These are phyloP conservation scores for Aspergillus pseudoglaucus DNA, from an alignment of 2,329 filamentous ascomycete genomes.

Conservation along the genomic window DNA sequence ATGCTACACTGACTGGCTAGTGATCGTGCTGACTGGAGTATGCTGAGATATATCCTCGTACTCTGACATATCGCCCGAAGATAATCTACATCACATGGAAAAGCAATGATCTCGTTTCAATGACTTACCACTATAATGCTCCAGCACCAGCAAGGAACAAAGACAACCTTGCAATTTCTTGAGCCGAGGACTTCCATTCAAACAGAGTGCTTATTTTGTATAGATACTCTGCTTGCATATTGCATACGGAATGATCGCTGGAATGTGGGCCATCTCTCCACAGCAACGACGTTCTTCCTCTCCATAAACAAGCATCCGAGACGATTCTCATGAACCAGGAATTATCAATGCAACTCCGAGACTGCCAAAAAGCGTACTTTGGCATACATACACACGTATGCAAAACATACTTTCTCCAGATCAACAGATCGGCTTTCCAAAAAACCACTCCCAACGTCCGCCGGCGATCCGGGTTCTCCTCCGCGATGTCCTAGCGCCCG, in stretches of 20 bases:
- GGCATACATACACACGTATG: neutral
- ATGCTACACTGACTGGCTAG: neutral
- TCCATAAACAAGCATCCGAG: neutral
- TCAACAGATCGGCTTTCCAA: neutral
- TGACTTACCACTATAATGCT: neutral
- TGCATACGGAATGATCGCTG: neutral
- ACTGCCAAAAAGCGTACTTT: neutral
- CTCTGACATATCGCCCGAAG: neutral
- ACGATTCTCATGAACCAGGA: neutral
- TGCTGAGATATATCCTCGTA: too few relatives aligned
- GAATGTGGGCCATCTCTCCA: neutral
- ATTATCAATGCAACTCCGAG: neutral
- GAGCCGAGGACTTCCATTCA: too few relatives aligned
- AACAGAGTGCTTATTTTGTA: neutral
- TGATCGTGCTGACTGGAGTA: too few relatives aligned
- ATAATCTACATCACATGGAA: neutral
- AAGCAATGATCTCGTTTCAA: neutral
- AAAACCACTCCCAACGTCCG: constrained; percentile 6
- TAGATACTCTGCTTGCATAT: neutral
- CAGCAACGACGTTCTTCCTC: neutral
- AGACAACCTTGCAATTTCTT: neutral
- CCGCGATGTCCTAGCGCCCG: constrained; percentile 6
- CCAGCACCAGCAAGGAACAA: neutral
- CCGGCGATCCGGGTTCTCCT: constrained; percentile 13
- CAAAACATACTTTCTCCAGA: neutral